Conservation (phyloP, 1,284 basidiomycete genomes). For the Cutaneotrichosporon sp. region DNA sequence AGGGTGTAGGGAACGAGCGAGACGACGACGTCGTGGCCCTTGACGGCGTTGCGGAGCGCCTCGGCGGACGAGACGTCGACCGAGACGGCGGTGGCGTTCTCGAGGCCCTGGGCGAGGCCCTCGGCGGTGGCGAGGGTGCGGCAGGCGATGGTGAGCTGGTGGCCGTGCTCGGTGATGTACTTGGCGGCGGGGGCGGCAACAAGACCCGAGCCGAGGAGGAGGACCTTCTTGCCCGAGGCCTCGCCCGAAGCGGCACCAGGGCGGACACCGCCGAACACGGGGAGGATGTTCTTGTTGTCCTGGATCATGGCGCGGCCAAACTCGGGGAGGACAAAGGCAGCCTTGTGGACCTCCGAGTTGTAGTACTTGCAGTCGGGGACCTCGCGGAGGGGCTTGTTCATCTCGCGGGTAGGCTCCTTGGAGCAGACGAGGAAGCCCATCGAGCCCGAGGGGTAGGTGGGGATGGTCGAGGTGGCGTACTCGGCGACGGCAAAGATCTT, state of each 20-base stretch:
- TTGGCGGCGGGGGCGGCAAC: conserved; percentile 93
- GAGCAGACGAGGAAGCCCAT: conserved; percentile 95
- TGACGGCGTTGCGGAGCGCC: conserved; percentile 77
- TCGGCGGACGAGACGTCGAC: conserved; percentile 77
- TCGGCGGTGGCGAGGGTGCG: conserved; percentile 77
- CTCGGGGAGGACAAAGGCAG: conserved; percentile 88
- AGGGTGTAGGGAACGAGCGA: conserved; percentile 95
- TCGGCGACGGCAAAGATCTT: conserved; percentile 81
- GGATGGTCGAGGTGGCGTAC: conserved; percentile 96
- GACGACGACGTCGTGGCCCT: conserved; percentile 89
- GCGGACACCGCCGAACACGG: conserved; percentile 63
- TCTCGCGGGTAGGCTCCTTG: conserved; percentile 69
- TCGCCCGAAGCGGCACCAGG: conserved; percentile 57
- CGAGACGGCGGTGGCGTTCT: conserved; percentile 70
- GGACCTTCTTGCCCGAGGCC: conserved; percentile 66
- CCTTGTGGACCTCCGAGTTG: conserved; percentile 33
- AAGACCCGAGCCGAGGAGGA: conserved; percentile 92
- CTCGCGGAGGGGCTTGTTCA: conserved; percentile 68
- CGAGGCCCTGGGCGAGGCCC: conserved; percentile 68
- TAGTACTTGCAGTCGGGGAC: conserved; percentile 61
- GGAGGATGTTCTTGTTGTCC: conserved; percentile 68
- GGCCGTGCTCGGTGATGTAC: conserved; percentile 83
- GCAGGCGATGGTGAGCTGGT: conserved; percentile 82
- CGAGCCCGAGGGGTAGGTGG: conserved; percentile 95
- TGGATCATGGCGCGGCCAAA: conserved; percentile 77